A percentile compares a stretch with the other conserved stretches of the same genome.
Evolutionary conservation across 2,329 filamentous ascomycete species (phyloP).

Genomic region (Domatiomyces globalis): DNA sequence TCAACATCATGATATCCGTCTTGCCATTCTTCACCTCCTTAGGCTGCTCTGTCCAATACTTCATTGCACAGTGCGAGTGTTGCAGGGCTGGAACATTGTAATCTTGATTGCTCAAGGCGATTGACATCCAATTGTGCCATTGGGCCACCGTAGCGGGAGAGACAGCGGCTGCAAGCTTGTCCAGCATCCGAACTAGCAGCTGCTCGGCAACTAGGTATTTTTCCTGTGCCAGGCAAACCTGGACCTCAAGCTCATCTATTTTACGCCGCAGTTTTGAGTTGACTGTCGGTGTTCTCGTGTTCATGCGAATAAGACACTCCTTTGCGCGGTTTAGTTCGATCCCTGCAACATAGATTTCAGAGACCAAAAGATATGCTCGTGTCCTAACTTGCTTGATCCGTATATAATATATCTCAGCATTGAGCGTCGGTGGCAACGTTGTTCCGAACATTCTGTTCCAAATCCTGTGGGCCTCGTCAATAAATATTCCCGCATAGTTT

Average conservation of each 20-base stretch:
- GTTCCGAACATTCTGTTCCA: neutral
- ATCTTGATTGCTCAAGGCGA: neutral
- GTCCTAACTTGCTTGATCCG: slow-evolving; percentile 3
- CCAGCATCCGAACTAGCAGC: slow-evolving; percentile 1
- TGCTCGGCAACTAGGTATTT: neutral
- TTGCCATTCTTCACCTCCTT: neutral
- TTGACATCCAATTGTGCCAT: slow-evolving; percentile 5
- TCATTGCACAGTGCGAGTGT: slow-evolving; percentile 8
- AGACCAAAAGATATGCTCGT: neutral
- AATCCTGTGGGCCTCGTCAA: neutral
- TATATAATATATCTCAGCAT: neutral
- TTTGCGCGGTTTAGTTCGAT: slow-evolving; percentile 3
- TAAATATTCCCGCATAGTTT: neutral
- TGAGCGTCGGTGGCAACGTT: neutral
- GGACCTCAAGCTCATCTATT: slow-evolving; percentile 3
- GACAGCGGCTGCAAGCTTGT: neutral
- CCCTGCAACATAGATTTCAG: slow-evolving; percentile 1
- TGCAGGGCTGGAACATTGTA: slow-evolving; percentile 1
- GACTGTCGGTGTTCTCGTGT: neutral
- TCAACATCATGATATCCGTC: slow-evolving; percentile 1
- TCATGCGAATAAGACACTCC: neutral
- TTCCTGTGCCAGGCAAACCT: slow-evolving; percentile 1
- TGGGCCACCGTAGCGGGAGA: slow-evolving; percentile 1
- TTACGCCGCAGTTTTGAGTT: neutral
- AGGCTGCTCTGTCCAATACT: slow-evolving; percentile 2